Base-by-base conservation (phyloP, 2,329 filamentous ascomycete genomes). In the Fusarium pseudograminearum region DNA sequence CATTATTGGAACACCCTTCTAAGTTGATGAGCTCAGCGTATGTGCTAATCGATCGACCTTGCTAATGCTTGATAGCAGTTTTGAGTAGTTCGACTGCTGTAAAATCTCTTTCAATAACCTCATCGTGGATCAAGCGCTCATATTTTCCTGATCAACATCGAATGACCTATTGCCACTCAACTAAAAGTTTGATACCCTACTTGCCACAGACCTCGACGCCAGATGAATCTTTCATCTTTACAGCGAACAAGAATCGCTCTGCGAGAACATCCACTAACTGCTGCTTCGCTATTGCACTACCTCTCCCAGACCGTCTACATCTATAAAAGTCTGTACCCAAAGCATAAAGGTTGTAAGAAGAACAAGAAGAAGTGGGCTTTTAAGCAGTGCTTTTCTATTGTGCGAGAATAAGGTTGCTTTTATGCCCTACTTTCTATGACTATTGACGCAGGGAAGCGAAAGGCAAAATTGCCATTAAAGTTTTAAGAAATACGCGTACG, bases 1-100 rank as follows among this genome's bases (percentile, higher is more conserved):
- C 4, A 5, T n/a, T 11, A 36, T 3, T n/a, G n/a, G n/a, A n/a
- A n/a, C n/a, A n/a, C n/a, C n/a, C 18, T 15, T 4, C 7, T 5
- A 36, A 36, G 10, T 7, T 20, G 11, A 6, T 15, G 20, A 40
- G 3, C n/a, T 40, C 2, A 7, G 11, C 22, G n/a, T 22, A 20
- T 11, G 12, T 40, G 10, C 7, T 15, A n/a, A n/a, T n/a, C n/a
- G n/a, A 6, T 5, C 14, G n/a, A 41, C n/a, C 22, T 11, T 41
- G 16, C n/a, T n/a, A 20, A 41, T n/a, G 9, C 4, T 11, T 36
- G 9, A 36, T n/a, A 5, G 18, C 18, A n/a, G 18, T n/a, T 16
- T n/a, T 16, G 4, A 36, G 18, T 2, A 36, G 34, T 2, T 36
- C 34, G 5, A 9, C 18, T 10, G 34, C 34, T 36, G 16, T n/a